Evolutionary conservation across 495 filamentous ascomycete genomes (phyloP), one percentile per base, ranked within the genome.

Genomic region (Staphylotrichum longicolle): DNA sequence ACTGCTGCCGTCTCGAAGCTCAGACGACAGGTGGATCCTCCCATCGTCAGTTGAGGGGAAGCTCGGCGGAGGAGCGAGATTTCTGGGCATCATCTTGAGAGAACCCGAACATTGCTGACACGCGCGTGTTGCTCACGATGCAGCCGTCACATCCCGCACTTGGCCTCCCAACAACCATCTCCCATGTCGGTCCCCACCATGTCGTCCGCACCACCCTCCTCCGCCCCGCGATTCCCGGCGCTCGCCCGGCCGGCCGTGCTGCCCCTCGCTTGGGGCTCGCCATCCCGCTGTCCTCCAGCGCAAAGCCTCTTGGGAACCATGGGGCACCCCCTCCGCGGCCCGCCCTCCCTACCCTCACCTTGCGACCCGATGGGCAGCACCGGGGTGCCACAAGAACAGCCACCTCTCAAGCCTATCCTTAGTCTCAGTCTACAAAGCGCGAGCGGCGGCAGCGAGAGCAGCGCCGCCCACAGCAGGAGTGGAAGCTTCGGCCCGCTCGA

Each of bases 261-360:
- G 20, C 20, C 46, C 92, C 92, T 27, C 87, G 91, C 66, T 80
- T 96, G 52, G 92, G 91, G 37, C 82, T 96, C 52, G 89, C 91
- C 27, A 96, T 96, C 39, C 92, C 92, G 37, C 87, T 88, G 2
- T 93, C 91, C 32, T 87, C 91, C 49, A 91, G 83, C 76, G 85
- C 78, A 58, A 88, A 91, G 74, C 89, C 91, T 4, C 83, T 88
- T 33, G 75, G 74, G 44, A 77, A 76, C 63, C 54, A 69, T 64
- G 57, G 63, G 60, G 64, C 74, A 63, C 46, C 72, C 53, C 70
- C 80, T 60, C 73, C 76, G 15, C 82, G 86, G 41, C 85, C 87
- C 15, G 69, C 83, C 9, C 84, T 83, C 15, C 92, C 91, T 14
- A 82, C 84, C 53, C 82, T 96, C 86, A 88, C 65, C 80, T 96